Base-by-base conservation (phyloP, 306 rosid genomes). In the Calophaca sinica region DNA sequence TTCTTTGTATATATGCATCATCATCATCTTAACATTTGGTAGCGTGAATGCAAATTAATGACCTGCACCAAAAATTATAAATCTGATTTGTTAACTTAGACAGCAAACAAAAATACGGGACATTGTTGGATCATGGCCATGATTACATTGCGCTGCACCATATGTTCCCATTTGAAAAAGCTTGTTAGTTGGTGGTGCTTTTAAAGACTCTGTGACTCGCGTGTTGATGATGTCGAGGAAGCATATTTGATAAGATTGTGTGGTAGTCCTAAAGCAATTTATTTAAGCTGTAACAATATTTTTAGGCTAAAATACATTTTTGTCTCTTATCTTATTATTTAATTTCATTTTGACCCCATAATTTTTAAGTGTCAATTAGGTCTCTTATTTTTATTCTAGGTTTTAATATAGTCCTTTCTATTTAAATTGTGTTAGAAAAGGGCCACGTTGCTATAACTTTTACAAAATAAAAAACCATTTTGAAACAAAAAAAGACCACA, bases 181-280 rank as follows among this genome's bases (percentile, higher is more conserved):
- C 8, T 14, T 20, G 60, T 35, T 65, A 75, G 81, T 75, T 77
- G 84, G 90, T 75, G 60, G 72, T 85, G 76, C 87, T 81, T 83
- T 85, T 79, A 48, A 79, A 72, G 76, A 69, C 79, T 84, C 79
- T 77, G 87, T 81, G 87, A 77, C 68, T 72, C 55, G 71, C 1
- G 73, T 86, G 65, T 79, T 84, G 29, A 86, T 89, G 75, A 76
- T 86, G 85, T 84, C 82, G 33, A 78, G 80, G 70, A 74, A 51
- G 50, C 76, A 14, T 71, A 32, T 13, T 50, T 20, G 20, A 10
- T 62, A 20, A 20, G 26, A 20, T 20, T 20, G 26, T 20, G 26
- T 20, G 1, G 26, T 20, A 20, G 26, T 20, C 26, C 26, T 20
- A 20, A 20, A 20, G 26, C 26, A 20, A 20, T 20, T 20, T 20